These are phyloP conservation scores for Botrytis galanthina DNA, from an alignment of 2,329 filamentous ascomycete genomes.

Conservation along the genomic window DNA sequence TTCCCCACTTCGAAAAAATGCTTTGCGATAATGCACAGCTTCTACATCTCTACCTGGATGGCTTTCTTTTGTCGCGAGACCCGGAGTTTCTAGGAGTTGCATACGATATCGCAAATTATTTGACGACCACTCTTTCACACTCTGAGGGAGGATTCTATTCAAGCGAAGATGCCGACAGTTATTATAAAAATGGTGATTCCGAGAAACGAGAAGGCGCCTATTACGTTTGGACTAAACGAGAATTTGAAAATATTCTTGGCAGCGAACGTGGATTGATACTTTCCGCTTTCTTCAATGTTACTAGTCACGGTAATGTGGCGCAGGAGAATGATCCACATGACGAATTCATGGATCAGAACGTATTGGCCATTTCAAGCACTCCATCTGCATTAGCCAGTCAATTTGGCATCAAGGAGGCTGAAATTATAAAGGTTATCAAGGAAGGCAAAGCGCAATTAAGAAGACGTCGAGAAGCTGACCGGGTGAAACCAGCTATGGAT, in stretches of 20 bases:
- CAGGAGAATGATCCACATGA: conserved; percentile 83
- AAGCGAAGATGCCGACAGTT: conserved; percentile 87
- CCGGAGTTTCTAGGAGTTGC: conserved; percentile 75
- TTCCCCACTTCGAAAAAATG: conserved; percentile 98
- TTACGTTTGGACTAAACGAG: conserved; percentile 89
- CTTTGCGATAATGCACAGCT: conserved; percentile 89
- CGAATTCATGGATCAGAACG: conserved; percentile 93
- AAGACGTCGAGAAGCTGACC: conserved; percentile 68
- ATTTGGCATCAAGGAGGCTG: conserved; percentile 67
- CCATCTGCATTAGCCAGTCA: conserved; percentile 69
- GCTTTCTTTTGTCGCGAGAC: conserved; percentile 60
- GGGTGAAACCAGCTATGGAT: conserved; percentile 75
- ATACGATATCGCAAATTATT: conserved; percentile 81
- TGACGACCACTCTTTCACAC: conserved; percentile 70
- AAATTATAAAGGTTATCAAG: conserved; percentile 66
- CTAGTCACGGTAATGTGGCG: conserved; percentile 80
- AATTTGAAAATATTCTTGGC: conserved; percentile 75
- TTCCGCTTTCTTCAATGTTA: conserved; percentile 81
- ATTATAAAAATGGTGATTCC: conserved; percentile 67
- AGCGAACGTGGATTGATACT: conserved; percentile 67
- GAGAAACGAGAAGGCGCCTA: conserved; percentile 90
- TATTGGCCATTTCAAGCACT: conserved; percentile 69
- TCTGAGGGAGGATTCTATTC: conserved; percentile 75
- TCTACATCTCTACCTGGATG: conserved; percentile 79
- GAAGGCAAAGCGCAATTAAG: conserved; percentile 66